Evolutionary conservation across 495 filamentous ascomycete species (phyloP).

Genomic region (Penicillium daleae): DNA sequence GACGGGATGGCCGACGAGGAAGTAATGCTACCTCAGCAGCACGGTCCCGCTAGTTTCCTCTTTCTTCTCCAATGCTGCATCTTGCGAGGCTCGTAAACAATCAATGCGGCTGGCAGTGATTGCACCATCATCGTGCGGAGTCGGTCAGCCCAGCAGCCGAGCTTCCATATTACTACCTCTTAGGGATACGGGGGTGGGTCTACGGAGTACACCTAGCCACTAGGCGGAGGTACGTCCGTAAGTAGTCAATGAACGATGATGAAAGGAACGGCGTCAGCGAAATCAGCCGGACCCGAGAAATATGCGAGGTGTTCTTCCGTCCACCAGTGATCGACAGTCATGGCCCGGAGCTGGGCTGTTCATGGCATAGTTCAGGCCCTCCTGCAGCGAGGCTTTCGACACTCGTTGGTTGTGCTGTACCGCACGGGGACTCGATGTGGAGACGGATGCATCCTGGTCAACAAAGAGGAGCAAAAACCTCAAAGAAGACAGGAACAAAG

Average conservation of each 20-base stretch:
- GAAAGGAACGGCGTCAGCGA: background rate
- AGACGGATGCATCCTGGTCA: background rate
- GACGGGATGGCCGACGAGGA: background rate
- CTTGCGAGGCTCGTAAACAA: constrained; percentile 5
- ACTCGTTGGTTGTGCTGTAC: background rate
- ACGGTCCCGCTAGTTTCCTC: constrained; percentile 2
- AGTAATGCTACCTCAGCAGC: constrained; percentile 7
- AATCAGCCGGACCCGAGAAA: background rate
- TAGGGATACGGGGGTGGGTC: constrained; percentile 1
- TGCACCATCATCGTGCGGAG: background rate
- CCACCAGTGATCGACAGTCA: background rate
- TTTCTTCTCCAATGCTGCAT: background rate
- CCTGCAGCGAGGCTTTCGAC: background rate
- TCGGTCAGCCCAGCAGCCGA: constrained; percentile 2
- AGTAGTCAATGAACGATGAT: background rate
- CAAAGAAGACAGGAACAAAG: constrained; percentile 3
- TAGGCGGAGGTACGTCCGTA: background rate
- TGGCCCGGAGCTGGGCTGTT: background rate
- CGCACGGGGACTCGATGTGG: background rate
- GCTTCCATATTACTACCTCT: background rate
- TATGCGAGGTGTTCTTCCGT: background rate
- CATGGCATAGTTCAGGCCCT: background rate
- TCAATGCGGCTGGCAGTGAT: background rate
- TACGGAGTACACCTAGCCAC: no score
- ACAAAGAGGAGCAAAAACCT: background rate